Base-by-base conservation (phyloP, 495 filamentous ascomycete genomes). In the Lasiosphaeris hirsuta region DNA sequence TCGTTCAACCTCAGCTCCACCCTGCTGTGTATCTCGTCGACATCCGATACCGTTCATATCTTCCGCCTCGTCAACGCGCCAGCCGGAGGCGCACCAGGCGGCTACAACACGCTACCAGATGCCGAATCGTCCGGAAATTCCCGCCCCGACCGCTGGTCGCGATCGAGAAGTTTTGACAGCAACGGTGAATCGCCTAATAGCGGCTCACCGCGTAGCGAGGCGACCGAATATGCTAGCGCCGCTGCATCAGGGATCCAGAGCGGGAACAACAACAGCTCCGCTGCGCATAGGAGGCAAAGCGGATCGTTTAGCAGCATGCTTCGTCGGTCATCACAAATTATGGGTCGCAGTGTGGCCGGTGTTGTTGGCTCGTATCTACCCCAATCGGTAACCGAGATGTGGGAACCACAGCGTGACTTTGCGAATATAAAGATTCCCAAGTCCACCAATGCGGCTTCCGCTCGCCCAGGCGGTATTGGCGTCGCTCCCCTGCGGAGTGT, bases 1-100 rank as follows among this genome's bases (percentile, higher is more conserved):
- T 94, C 90, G n/a, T 98, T 97, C 78, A 98, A 98, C 69, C 82
- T 90, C 13, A 92, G 88, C 35, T 95, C 91, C 4, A 94, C 93
- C 7, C 80, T 98, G 2, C 85, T 98, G 37, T 96, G 91, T 64
- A 92, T 97, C 53, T 97, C 93, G 10, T 97, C 93, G 9, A 90
- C 90, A 2, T 93, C 92, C 0, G 95, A 98, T 65, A 98, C 94
- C 10, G 88, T 98, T n/a, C 94, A 98, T 66, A 86, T 98, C 48
- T 98, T 97, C 73, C 90, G 92, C 41, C 76, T 97, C 18, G 51
- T 44, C 42, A 63, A 51, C 48, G 42, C 69, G 23, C 61, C 51
- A 58, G 58, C 43, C 13, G 15, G 18, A 17, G 17, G 15, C 7
- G 60, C 39, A 18, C 66, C 44, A 38, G 61, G 58, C 1, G 37